These are phyloP conservation scores for Scheffersomyces lignicola DNA, from an alignment of 1,139 yeast genomes.

Conservation along the genomic window DNA sequence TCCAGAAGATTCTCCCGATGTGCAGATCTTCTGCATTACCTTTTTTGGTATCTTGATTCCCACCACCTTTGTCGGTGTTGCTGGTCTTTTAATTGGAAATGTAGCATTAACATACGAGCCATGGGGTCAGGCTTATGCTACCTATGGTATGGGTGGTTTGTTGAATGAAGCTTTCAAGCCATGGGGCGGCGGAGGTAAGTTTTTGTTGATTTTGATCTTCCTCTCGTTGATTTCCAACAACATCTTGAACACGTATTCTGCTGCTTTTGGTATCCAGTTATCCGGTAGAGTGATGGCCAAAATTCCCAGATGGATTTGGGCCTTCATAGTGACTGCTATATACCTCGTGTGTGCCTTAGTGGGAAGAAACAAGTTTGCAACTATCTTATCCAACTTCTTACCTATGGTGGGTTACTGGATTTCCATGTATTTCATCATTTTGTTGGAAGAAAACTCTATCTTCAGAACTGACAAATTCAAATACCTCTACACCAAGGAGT, in stretches of 20 bases:
- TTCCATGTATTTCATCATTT: constrained; percentile 71
- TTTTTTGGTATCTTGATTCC: constrained; percentile 71
- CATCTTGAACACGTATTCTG: constrained; percentile 74
- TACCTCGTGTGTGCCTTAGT: constrained; percentile 71
- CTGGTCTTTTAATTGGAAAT: constrained; percentile 71
- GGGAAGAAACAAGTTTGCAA: constrained; percentile 74
- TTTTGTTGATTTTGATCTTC: constrained; percentile 65
- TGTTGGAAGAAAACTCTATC: constrained; percentile 72
- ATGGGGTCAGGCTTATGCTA: constrained; percentile 60
- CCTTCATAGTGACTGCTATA: constrained; percentile 61
- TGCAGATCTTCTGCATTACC: constrained; percentile 59
- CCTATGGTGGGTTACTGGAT: constrained; percentile 97
- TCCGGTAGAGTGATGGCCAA: constrained; percentile 60
- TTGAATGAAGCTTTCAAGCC: constrained; percentile 65
- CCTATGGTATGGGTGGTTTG: constrained; percentile 77
- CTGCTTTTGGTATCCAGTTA: constrained; percentile 78
- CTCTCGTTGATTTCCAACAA: constrained; percentile 79
- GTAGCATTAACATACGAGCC: constrained; percentile 61
- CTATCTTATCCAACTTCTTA: constrained; percentile 79
- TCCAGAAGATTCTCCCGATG: constrained; percentile 69
- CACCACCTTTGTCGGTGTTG: constrained; percentile 73
- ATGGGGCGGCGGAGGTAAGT: constrained; percentile 83
- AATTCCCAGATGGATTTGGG: constrained; percentile 81
- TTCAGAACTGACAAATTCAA: constrained; percentile 59
- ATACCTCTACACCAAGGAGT: constrained; percentile 55